Conservation (phyloP, 768 basidiomycete species). For the Hygrophorus russula region DNA sequence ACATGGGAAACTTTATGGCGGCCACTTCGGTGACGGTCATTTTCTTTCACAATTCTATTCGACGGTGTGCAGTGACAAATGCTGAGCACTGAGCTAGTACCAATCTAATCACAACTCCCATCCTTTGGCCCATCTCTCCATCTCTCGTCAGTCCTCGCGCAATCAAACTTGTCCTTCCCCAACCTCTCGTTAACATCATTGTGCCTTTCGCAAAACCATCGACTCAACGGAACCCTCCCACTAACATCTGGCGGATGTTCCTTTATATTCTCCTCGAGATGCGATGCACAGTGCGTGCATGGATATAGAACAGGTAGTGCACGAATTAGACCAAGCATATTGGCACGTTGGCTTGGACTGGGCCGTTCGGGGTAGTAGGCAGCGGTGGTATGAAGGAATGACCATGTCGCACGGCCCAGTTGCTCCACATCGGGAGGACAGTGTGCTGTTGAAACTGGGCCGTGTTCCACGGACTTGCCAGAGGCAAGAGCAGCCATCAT, state of each 20-base stretch:
- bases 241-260: constrained; percentile 69
- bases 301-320: constrained; percentile 82
- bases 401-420: constrained; percentile 91
- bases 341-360: constrained; percentile 58
- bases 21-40: no score
- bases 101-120: constrained; percentile 72
- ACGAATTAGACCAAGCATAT: constrained; percentile 74
- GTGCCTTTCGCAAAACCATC: constrained; percentile 87
- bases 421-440: constrained; percentile 89
- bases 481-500: constrained; percentile 9
- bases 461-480: constrained; percentile 7
- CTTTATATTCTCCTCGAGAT: constrained; percentile 66
- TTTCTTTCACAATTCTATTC: no score
- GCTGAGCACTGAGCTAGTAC: no score
- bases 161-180: constrained; percentile 79
- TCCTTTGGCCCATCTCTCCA: constrained; percentile 89
- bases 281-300: constrained; percentile 73
- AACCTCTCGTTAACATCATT: constrained; percentile 86
- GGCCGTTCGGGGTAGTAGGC: constrained; percentile 91
- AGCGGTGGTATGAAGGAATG: constrained; percentile 90
- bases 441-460: constrained; percentile 29
- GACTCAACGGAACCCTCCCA: constrained; percentile 52
- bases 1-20: no score
- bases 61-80: no score
- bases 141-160: constrained; percentile 69